phyloP scores from a whole-genome alignment of 1,284 basidiomycete species.

The Wallemia hederae region DNA sequence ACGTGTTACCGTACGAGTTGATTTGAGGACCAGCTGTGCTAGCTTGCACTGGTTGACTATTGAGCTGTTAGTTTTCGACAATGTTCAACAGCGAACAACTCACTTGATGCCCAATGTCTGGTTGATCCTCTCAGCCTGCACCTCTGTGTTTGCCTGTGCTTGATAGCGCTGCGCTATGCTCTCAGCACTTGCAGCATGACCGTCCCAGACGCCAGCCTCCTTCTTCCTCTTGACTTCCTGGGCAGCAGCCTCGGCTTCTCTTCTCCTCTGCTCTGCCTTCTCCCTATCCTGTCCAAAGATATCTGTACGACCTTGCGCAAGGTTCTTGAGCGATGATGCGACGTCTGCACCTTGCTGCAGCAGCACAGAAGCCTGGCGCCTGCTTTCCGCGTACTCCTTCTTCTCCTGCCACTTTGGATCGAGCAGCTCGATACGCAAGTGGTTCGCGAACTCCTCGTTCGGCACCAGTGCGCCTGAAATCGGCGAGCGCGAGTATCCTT shows the following conservation, averaged over 20 bases:
- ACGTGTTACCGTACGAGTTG: background rate
- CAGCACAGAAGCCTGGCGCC: slow-evolving; percentile 66
- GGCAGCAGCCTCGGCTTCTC: slow-evolving; percentile 57
- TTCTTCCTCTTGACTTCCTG: slow-evolving; percentile 42
- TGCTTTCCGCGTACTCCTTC: slow-evolving; percentile 51
- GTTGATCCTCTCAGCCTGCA: slow-evolving; percentile 79
- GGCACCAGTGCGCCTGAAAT: slow-evolving; percentile 85
- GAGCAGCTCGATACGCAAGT: slow-evolving; percentile 91
- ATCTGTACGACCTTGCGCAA: slow-evolving; percentile 71
- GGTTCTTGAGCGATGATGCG: slow-evolving; percentile 59
- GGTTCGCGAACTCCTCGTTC: slow-evolving; percentile 79
- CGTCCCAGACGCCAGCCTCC: slow-evolving; percentile 85
- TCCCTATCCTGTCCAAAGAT: slow-evolving; percentile 55
- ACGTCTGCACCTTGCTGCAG: slow-evolving; percentile 71
- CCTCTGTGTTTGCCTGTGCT: slow-evolving; percentile 65
- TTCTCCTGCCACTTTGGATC: slow-evolving; percentile 95
- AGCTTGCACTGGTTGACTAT: slow-evolving; percentile 6
- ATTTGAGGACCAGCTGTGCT: slow-evolving; percentile 55
- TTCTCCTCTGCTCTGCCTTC: slow-evolving; percentile 57
- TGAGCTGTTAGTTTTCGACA: background rate
- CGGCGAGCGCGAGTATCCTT: background rate
- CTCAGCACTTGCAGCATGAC: slow-evolving; percentile 66
- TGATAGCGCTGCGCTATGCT: slow-evolving; percentile 69
- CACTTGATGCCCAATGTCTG: slow-evolving; percentile 10
- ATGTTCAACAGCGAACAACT: background rate